These are phyloP conservation scores for Tricholoma sp. DNA, from an alignment of 768 basidiomycete species.

Conservation along the genomic window DNA sequence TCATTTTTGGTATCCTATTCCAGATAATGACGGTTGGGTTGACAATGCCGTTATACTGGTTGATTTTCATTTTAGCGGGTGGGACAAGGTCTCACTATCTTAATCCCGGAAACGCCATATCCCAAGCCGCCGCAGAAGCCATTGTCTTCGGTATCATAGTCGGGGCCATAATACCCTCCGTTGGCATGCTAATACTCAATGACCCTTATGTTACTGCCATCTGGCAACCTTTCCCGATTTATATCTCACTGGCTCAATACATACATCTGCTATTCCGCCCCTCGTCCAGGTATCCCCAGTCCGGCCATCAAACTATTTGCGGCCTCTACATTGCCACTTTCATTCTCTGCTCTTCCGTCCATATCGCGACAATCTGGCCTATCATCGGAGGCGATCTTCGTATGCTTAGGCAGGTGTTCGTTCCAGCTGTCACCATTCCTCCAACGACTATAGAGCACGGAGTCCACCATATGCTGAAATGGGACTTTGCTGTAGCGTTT, in stretches of 20 bases:
- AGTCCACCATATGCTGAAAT: constrained; percentile 42
- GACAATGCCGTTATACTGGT: constrained; percentile 43
- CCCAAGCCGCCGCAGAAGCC: constrained; percentile 46
- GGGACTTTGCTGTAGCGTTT: constrained; percentile 41
- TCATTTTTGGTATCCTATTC: constrained; percentile 34
- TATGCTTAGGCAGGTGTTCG: constrained; percentile 26
- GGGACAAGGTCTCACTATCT: constrained; percentile 20
- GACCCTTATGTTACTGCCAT: constrained; percentile 42
- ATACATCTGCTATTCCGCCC: constrained; percentile 37
- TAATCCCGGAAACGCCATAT: constrained; percentile 20
- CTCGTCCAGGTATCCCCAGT: constrained; percentile 23
- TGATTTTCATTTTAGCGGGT: constrained; percentile 38
- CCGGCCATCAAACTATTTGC: constrained; percentile 34
- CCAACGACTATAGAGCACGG: constrained; percentile 22
- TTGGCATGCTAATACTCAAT: constrained; percentile 36
- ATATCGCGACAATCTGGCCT: constrained; percentile 36
- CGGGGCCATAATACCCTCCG: constrained; percentile 43
- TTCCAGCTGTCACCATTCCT: constrained; percentile 29
- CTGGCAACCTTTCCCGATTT: constrained; percentile 53
- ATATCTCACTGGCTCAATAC: constrained; percentile 35
- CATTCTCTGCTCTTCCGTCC: constrained; percentile 36
- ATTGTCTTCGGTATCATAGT: constrained; percentile 43
- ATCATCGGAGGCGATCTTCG: constrained; percentile 23
- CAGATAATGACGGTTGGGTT: constrained; percentile 41
- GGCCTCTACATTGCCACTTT: constrained; percentile 35